A percentile compares a stretch with the other conserved stretches of the same genome.
phyloP scores from a whole-genome alignment of 805 yeast genomes.

The Danielia oregonensis region DNA sequence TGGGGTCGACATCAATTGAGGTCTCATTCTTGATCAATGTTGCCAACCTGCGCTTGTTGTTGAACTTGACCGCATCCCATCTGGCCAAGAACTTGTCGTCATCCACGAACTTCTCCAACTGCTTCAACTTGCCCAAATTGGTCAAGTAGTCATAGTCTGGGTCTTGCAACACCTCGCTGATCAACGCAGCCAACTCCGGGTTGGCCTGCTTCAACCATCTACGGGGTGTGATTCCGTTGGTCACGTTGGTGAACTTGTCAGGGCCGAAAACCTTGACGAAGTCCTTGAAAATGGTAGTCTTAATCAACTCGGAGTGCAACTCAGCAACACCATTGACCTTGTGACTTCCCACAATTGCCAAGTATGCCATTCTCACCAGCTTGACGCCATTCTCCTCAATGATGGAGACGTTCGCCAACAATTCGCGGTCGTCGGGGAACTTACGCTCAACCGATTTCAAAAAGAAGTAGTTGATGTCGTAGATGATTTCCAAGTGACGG shows the following conservation, averaged over 20 bases:
- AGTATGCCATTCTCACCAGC: constrained; percentile 86
- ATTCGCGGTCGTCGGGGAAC: constrained; percentile 71
- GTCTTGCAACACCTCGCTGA: constrained; percentile 66
- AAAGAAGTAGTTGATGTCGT: constrained; percentile 77
- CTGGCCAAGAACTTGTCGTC: constrained; percentile 61
- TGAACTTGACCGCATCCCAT: constrained; percentile 70
- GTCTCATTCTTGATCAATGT: constrained; percentile 60
- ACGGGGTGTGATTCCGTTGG: constrained; percentile 95
- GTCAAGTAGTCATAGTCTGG: constrained; percentile 61
- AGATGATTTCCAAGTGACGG: constrained; percentile 86
- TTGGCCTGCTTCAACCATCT: constrained; percentile 95
- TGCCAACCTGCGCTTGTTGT: constrained; percentile 68
- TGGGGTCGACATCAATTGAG: constrained; percentile 63
- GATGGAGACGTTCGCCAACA: constrained; percentile 70
- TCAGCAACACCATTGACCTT: constrained; percentile 96
- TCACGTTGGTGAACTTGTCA: constrained; percentile 84
- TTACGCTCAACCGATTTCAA: constrained; percentile 67
- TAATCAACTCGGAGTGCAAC: constrained; percentile 85
- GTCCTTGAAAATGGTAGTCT: constrained; percentile 85
- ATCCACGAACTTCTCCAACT: constrained; percentile 60
- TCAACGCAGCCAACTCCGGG: constrained; percentile 72
- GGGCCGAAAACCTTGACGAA: constrained; percentile 79
- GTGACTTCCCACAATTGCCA: constrained; percentile 90
- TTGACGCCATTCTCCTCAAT: constrained; percentile 81
- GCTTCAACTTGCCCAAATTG: constrained; percentile 63